A percentile compares a stretch with the other conserved stretches of the same genome.
phyloP scores from a whole-genome alignment of 768 basidiomycete genomes.

The Boletus subparvulus region DNA sequence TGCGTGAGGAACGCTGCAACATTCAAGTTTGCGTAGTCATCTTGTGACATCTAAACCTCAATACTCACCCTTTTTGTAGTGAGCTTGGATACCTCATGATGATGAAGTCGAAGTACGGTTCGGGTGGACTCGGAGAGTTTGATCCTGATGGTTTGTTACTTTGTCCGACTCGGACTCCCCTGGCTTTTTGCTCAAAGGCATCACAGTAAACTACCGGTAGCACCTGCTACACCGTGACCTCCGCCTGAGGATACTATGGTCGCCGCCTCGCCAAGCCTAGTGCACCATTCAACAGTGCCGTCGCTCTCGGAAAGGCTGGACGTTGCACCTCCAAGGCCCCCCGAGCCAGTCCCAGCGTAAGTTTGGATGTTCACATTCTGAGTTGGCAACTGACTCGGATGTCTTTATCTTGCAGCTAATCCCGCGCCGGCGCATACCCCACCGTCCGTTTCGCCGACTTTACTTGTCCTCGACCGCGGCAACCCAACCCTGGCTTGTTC shows the following conservation, averaged over 20 bases:
- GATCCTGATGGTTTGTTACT: slow-evolving; percentile 67
- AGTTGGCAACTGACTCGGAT: background rate
- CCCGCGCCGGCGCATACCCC: slow-evolving; percentile 57
- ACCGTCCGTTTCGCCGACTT: slow-evolving; percentile 55
- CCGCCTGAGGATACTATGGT: slow-evolving; percentile 41
- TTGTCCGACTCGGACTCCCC: background rate
- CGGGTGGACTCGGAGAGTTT: slow-evolving; percentile 70
- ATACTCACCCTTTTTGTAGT: slow-evolving; percentile 37
- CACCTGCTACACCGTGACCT: slow-evolving; percentile 29
- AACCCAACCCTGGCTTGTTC: slow-evolving; percentile 63
- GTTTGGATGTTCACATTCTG: slow-evolving; percentile 28
- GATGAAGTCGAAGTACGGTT: slow-evolving; percentile 73
- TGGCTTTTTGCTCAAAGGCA: background rate
- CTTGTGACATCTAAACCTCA: background rate
- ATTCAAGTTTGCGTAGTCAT: slow-evolving; percentile 67
- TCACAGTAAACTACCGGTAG: slow-evolving; percentile 44
- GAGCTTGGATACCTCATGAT: slow-evolving; percentile 72
- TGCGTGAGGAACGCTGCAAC: slow-evolving; percentile 74
- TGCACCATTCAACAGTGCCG: slow-evolving; percentile 48
- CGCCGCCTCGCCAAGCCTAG: slow-evolving; percentile 58
- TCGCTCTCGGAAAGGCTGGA: slow-evolving; percentile 44
- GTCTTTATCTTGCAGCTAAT: slow-evolving; percentile 47
- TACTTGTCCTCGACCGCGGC: slow-evolving; percentile 56
- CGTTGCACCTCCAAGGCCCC: slow-evolving; percentile 28
- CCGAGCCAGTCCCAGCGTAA: slow-evolving; percentile 45